Evolutionary conservation across 305 asterid genomes (phyloP).

Genomic region (Fraxinus platypoda): DNA sequence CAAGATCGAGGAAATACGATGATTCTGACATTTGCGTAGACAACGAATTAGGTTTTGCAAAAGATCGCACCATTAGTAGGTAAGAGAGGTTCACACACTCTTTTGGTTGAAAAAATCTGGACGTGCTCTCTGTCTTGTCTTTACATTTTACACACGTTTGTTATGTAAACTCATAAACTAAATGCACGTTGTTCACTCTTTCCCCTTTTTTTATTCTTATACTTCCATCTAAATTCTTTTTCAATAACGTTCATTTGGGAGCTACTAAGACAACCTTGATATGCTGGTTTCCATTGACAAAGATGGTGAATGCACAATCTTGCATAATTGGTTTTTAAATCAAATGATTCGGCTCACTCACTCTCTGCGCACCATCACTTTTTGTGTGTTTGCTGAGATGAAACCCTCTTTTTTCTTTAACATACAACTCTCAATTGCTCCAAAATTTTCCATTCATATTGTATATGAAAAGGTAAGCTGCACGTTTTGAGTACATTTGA

Average conservation of each 20-base stretch:
- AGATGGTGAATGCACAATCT: background rate
- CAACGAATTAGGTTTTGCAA: slow-evolving; percentile 53
- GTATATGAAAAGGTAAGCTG: background rate
- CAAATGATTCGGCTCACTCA: background rate
- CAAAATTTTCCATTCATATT: background rate
- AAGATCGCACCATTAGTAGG: slow-evolving; percentile 61
- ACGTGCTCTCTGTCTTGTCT: background rate
- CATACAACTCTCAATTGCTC: background rate
- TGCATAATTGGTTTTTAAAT: background rate
- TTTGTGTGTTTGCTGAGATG: background rate
- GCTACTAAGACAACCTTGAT: background rate
- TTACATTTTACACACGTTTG: background rate
- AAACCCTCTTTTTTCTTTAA: background rate
- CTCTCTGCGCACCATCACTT: background rate
- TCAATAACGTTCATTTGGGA: background rate
- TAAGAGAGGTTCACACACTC: background rate
- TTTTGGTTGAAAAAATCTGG: background rate
- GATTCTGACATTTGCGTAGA: slow-evolving; percentile 52
- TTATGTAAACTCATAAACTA: too few species aligned
- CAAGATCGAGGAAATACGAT: slow-evolving; percentile 42
- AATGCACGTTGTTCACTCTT: too few species aligned
- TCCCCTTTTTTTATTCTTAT: background rate
- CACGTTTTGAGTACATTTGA: background rate
- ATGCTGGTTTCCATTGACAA: background rate
- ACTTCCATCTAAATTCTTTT: background rate